phyloP scores from a whole-genome alignment of 257 asterid species.

The Solanum arcanum region DNA sequence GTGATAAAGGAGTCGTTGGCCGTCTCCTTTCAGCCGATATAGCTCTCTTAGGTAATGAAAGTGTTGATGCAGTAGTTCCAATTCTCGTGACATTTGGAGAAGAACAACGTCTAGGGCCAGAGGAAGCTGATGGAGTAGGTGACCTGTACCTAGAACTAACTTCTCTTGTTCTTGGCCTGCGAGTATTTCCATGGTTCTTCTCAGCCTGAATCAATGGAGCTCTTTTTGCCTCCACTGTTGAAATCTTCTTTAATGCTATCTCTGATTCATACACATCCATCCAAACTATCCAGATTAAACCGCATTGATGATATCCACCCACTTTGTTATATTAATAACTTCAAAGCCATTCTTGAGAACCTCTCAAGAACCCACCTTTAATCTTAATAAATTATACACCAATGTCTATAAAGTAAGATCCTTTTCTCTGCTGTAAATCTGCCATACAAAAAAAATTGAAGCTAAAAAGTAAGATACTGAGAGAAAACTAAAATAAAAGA shows the following conservation, averaged over 20 bases:
- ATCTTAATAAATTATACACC: slow-evolving; percentile 14
- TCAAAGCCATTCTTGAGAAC: slow-evolving; percentile 15
- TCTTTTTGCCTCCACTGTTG: slow-evolving; percentile 30
- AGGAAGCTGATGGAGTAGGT: slow-evolving; percentile 40
- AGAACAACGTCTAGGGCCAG: slow-evolving; percentile 47
- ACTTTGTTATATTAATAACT: slow-evolving; percentile 15
- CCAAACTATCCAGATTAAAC: slow-evolving; percentile 35
- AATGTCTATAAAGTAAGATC: slow-evolving; percentile 25
- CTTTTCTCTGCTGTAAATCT: slow-evolving; percentile 36
- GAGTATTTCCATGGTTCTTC: slow-evolving; percentile 48
- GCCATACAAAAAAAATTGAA: slow-evolving; percentile 22
- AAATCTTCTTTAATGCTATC: slow-evolving; percentile 35
- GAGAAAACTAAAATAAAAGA: slow-evolving; percentile 21
- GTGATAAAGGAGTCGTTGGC: slow-evolving; percentile 45
- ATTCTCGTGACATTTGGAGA: slow-evolving; percentile 42
- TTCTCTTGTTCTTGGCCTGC: slow-evolving; percentile 49
- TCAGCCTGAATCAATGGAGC: slow-evolving; percentile 45
- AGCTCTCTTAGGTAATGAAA: slow-evolving; percentile 48
- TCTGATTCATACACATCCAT: slow-evolving; percentile 61
- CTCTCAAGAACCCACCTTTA: slow-evolving; percentile 22
- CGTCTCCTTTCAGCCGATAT: slow-evolving; percentile 66
- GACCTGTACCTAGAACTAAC: slow-evolving; percentile 77
- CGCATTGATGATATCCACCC: slow-evolving; percentile 37
- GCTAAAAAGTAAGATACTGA: slow-evolving; percentile 37
- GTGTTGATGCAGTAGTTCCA: slow-evolving; percentile 20